Percentiles rank a stretch among this genome's conserved stretches.
phyloP scores from a whole-genome alignment of 805 yeast genomes.

The Wickerhamomyces bisporus region DNA sequence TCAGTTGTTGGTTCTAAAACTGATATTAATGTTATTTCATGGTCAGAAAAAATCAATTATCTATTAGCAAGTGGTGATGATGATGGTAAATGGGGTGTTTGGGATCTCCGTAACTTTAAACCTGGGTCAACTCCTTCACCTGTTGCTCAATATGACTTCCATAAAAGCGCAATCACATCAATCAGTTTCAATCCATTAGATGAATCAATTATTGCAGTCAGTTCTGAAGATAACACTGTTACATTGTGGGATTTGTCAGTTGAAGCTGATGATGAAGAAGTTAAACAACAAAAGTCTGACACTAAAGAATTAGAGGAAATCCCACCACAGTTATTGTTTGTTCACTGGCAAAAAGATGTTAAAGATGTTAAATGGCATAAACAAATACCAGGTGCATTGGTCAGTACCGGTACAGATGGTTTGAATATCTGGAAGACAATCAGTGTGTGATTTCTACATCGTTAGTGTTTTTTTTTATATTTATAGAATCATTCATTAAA shows the following conservation, averaged over 20 bases:
- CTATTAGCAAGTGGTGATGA: slow-evolving; percentile 94
- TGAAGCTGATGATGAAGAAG: slow-evolving; percentile 97
- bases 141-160: slow-evolving; percentile 94
- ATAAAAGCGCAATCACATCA: slow-evolving; percentile 87
- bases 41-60: slow-evolving; percentile 86
- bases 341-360: slow-evolving; percentile 97
- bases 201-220: slow-evolving; percentile 92
- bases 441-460: slow-evolving; percentile 57
- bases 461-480: no score
- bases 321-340: slow-evolving; percentile 93
- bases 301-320: slow-evolving; percentile 78
- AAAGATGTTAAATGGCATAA: slow-evolving; percentile 98
- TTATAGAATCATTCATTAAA: no score
- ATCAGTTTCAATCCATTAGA: slow-evolving; percentile 93
- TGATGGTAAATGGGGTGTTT: slow-evolving; percentile 95
- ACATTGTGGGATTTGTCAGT: slow-evolving; percentile 98
- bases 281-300: slow-evolving; percentile 76
- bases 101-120: slow-evolving; percentile 90
- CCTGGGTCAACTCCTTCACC: slow-evolving; percentile 54
- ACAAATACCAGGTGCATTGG: slow-evolving; percentile 94
- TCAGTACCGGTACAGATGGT: slow-evolving; percentile 94
- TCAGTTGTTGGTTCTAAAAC: slow-evolving; percentile 73
- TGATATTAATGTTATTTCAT: slow-evolving; percentile 92
- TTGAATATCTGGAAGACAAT: slow-evolving; percentile 94
- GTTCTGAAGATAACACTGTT: slow-evolving; percentile 94